A percentile compares a stretch with the other conserved stretches of the same genome.
Conservation (phyloP, 2,329 filamentous ascomycete genomes). For the Arachnopeziza araneosa region DNA sequence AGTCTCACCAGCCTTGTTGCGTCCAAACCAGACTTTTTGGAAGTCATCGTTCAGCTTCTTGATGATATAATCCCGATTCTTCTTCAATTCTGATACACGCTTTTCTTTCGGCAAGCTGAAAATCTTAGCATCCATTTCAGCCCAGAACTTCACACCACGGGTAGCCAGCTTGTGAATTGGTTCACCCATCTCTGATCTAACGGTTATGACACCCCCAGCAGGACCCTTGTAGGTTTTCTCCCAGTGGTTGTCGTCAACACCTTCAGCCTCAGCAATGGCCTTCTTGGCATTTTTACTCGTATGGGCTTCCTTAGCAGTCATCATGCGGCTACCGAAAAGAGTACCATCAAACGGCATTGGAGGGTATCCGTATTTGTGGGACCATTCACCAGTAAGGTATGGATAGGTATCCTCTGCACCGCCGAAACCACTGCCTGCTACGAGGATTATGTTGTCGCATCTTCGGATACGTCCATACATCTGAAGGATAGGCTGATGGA, state of each 20-base stretch:
- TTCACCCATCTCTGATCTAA: slow-evolving; percentile 98
- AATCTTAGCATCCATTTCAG: slow-evolving; percentile 98
- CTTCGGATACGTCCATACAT: slow-evolving; percentile 88
- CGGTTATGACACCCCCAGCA: slow-evolving; percentile 90
- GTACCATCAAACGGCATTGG: slow-evolving; percentile 93
- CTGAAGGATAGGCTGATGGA: slow-evolving; percentile 83
- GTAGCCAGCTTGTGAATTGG: slow-evolving; percentile 98
- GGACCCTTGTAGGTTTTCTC: slow-evolving; percentile 90
- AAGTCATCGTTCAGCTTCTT: slow-evolving; percentile 94
- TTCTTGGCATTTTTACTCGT: slow-evolving; percentile 85
- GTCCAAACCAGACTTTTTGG: slow-evolving; percentile 95
- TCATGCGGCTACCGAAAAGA: slow-evolving; percentile 87
- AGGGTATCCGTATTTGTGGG: slow-evolving; percentile 79
- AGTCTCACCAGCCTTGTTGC: slow-evolving; percentile 71
- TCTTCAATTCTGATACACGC: slow-evolving; percentile 79
- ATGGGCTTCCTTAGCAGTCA: slow-evolving; percentile 89
- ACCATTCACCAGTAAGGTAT: slow-evolving; percentile 85
- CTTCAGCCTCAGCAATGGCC: slow-evolving; percentile 80
- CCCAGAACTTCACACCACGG: slow-evolving; percentile 93
- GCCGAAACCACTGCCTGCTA: slow-evolving; percentile 89
- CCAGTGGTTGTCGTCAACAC: slow-evolving; percentile 78
- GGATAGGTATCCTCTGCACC: slow-evolving; percentile 87
- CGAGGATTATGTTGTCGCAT: slow-evolving; percentile 78
- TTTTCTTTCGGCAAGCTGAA: slow-evolving; percentile 92
- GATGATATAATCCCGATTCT: slow-evolving; percentile 86